phyloP scores from a whole-genome alignment of 148 eudicot species.

The Cornus suecica region DNA sequence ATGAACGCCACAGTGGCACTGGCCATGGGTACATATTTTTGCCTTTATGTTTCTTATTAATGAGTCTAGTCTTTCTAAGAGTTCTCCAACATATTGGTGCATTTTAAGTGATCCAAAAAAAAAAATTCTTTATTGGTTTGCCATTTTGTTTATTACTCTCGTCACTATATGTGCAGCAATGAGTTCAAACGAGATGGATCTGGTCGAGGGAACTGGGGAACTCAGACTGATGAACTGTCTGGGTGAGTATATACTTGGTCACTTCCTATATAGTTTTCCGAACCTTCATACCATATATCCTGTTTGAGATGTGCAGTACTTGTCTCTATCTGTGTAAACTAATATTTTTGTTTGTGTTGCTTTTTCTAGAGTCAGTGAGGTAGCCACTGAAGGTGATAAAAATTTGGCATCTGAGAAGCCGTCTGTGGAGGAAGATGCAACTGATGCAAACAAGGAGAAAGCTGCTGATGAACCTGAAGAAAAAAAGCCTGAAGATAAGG shows the following conservation, averaged over 20 bases:
- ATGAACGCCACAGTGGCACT: conserved; percentile 77
- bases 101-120: too few species aligned
- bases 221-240: conserved; percentile 59
- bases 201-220: conserved; percentile 98
- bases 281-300: background rate
- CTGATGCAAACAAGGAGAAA: conserved; percentile 53
- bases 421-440: conserved; percentile 52
- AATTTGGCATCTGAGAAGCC: conserved; percentile 47
- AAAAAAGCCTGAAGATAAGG: conserved; percentile 88
- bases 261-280: background rate
- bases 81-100: background rate
- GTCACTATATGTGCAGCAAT: conserved; percentile 34
- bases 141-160: background rate
- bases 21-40: conserved; percentile 56
- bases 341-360: background rate
- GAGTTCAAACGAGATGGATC: conserved; percentile 85
- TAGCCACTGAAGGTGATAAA: conserved; percentile 60
- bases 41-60: background rate
- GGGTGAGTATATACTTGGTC: conserved; percentile 39
- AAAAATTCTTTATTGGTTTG: background rate
- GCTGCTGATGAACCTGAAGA: conserved; percentile 64
- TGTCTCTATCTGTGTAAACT: background rate
- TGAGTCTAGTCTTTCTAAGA: background rate
- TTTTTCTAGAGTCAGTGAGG: conserved; percentile 52
- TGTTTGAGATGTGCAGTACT: background rate